Evolutionary conservation across 2,329 filamentous ascomycete genomes (phyloP).

Genomic region (Ophiosphaerella korrae): DNA sequence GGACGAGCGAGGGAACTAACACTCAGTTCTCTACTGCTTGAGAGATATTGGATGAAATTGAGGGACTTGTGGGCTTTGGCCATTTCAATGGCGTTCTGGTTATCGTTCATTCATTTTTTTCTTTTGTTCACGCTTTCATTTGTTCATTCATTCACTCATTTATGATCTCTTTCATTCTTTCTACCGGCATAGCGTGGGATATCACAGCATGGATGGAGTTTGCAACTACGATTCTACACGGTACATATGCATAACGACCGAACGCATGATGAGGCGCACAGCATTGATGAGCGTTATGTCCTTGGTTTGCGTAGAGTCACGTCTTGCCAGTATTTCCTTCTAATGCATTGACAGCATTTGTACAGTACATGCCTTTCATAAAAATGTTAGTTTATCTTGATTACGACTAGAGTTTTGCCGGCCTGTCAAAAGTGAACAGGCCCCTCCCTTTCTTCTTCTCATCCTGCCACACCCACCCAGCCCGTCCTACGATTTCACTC

Average conservation of each 20-base stretch:
- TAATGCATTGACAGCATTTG: background rate
- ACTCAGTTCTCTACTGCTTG: constrained; percentile 18
- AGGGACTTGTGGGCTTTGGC: background rate
- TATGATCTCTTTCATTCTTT: background rate
- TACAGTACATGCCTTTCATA: constrained; percentile 1
- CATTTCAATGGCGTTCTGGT: background rate
- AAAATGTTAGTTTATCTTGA: background rate
- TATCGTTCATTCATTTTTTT: too few relatives aligned
- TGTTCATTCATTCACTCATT: too few relatives aligned
- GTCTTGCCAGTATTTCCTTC: background rate
- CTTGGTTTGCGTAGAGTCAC: background rate
- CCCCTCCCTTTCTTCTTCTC: constrained; percentile 30
- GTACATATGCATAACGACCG: constrained; percentile 12
- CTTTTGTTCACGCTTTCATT: too few relatives aligned
- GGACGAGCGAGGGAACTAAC: constrained; percentile 22
- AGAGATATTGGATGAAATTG: constrained; percentile 8
- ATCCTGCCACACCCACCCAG: constrained; percentile 52
- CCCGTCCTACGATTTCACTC: constrained; percentile 56
- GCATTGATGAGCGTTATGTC: background rate
- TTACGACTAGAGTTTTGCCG: constrained; percentile 17
- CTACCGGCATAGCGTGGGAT: constrained; percentile 6
- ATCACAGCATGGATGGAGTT: constrained; percentile 8
- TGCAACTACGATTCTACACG: constrained; percentile 5
- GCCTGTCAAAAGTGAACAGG: constrained; percentile 35
- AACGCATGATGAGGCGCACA: constrained; percentile 5